Base-by-base conservation (phyloP, 2,329 filamentous ascomycete genomes). In the Calonectria naviculata region DNA sequence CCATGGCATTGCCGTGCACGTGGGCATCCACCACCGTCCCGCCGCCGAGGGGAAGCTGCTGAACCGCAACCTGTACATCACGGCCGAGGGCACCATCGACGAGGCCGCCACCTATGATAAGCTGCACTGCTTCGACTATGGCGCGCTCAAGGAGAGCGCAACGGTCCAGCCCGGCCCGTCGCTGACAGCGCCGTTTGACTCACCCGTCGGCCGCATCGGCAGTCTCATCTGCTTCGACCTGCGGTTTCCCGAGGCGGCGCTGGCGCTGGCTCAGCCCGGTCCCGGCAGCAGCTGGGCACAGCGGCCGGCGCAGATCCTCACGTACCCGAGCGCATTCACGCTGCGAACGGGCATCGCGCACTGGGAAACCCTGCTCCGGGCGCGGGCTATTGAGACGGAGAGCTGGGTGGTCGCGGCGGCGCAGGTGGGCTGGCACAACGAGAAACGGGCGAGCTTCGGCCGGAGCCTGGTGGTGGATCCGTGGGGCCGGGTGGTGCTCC, bases 241-340 rank as follows among this genome's bases (percentile, higher is more conserved):
- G 73, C 91, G 95, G 1, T 97, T 97, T 80, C 90, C 95, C 0
- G 94, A 97, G 80, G 89, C 93, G 10, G 89, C 91, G 0, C 82
- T 97, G 12, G 87, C 90, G 1, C 87, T 97, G 21, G 89, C 90
- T 8, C 84, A 85, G 67, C 84, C 84, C 0, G 77, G 78, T 1
- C 66, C 80, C 7, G 46, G 46, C 13, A 83, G 78, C 49, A 68
- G 73, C 5, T 86, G 80, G 80, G 74, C 60, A 41, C 68, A 65
- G 26, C 75, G 70, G 31, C 84, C 83, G 5, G 94, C 95, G 2
- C 91, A 98, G 73, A 85, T 98, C 65, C 85, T 98, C 61, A 91
- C 94, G 0, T 98, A 96, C 80, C 96, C 96, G 0, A 96, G 94
- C 7, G 96, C 96, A 5, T 98, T 98, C 80, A 98, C 95, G 0